These are phyloP conservation scores for Apiospora hydei DNA, from an alignment of 2,329 filamentous ascomycete genomes.

Conservation along the genomic window DNA sequence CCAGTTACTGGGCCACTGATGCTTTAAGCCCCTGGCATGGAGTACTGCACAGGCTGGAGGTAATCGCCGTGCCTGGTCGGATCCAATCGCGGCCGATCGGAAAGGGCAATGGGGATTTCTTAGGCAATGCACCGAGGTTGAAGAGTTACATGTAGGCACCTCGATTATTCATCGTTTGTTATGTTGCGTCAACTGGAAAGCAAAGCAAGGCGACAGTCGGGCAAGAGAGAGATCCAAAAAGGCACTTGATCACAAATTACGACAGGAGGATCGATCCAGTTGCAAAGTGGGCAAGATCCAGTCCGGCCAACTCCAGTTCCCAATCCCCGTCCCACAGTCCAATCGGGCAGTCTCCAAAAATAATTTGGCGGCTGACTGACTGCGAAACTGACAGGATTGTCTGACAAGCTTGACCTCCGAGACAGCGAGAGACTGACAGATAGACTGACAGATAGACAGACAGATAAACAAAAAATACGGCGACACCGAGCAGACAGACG, in stretches of 20 bases:
- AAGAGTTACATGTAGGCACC: no score
- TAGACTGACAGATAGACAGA: not conserved
- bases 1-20: not conserved
- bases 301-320: not conserved
- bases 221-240: not conserved
- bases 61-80: no score
- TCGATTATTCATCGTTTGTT: not conserved
- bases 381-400: not conserved
- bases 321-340: no score
- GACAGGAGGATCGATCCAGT: not conserved
- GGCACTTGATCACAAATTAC: not conserved
- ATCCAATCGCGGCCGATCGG: no score
- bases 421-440: not conserved
- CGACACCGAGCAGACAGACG: not conserved
- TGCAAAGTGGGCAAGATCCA: constrained; percentile 9
- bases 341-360: not conserved
- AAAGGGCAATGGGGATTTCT: not conserved
- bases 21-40: not conserved
- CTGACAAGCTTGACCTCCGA: not conserved
- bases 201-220: not conserved
- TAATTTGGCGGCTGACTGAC: not conserved
- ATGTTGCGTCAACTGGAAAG: not conserved
- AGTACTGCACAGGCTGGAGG: not conserved
- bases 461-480: not conserved
- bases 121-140: not conserved